Evolutionary conservation across 1,284 basidiomycete species (phyloP).

Genomic region (Ustilago curta): DNA sequence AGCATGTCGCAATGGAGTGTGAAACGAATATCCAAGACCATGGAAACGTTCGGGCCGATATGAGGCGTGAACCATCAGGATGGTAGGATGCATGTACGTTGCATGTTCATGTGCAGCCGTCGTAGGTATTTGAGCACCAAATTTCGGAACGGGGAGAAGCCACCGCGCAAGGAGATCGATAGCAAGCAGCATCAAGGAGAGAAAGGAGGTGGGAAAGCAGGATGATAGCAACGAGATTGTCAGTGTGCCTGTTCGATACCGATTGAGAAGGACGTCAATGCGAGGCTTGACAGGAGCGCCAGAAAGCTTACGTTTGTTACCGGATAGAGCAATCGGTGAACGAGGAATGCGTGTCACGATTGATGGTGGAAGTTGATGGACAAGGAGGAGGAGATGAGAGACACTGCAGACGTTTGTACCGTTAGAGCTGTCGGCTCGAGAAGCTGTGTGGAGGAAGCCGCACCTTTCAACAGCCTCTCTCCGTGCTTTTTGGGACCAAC

Average conservation of each 20-base stretch:
- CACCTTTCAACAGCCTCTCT: slow-evolving; percentile 30
- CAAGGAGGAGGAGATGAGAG: not conserved
- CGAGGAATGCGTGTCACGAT: not conserved
- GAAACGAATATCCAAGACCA: not conserved
- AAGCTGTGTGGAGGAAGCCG: slow-evolving; percentile 36
- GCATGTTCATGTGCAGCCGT: not conserved
- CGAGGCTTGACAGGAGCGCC: not conserved
- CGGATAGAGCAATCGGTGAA: not conserved
- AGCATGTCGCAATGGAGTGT: not conserved
- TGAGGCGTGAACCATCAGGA: not conserved
- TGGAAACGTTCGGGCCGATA: not conserved
- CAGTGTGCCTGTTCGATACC: slow-evolving; percentile 4
- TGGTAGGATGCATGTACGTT: not conserved
- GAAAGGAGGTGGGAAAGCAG: not conserved
- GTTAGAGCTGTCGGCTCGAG: slow-evolving; percentile 4
- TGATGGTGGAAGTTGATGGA: slow-evolving; percentile 7
- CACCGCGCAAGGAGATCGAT: no score
- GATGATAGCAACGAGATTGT: slow-evolving; percentile 1
- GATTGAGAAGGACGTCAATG: not conserved
- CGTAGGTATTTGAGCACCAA: not conserved
- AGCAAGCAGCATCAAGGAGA: not conserved
- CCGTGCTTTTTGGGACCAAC: no score
- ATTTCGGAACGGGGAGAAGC: not conserved
- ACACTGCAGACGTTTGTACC: not conserved
- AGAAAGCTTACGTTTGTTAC: not conserved